Conservation (phyloP, 2,329 filamentous ascomycete species). For the Basipetospora chlamydospora region DNA sequence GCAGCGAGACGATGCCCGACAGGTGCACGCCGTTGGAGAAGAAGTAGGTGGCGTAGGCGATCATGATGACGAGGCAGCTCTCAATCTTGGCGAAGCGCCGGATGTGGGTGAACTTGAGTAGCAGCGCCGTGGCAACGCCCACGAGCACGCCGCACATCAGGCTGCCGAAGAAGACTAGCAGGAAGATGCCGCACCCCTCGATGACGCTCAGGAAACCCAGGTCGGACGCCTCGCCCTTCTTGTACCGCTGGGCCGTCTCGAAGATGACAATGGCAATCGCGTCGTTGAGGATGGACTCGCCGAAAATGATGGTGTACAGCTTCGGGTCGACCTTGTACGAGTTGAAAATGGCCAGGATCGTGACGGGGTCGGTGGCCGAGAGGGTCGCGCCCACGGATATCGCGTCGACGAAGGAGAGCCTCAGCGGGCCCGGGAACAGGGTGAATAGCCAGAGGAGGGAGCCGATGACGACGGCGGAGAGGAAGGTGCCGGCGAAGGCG, state of each 20-base stretch:
- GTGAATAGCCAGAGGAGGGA: slow-evolving; percentile 82
- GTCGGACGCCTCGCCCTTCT: slow-evolving; percentile 54
- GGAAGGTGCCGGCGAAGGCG: slow-evolving; percentile 91
- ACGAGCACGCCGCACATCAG: slow-evolving; percentile 78
- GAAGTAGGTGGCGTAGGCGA: slow-evolving; percentile 94
- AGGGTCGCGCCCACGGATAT: slow-evolving; percentile 93
- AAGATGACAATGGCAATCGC: slow-evolving; percentile 97
- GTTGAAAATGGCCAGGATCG: slow-evolving; percentile 97
- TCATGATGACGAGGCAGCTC: slow-evolving; percentile 83
- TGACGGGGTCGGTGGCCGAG: slow-evolving; percentile 93
- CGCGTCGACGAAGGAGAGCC: slow-evolving; percentile 85
- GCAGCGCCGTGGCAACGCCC: slow-evolving; percentile 72
- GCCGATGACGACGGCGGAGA: slow-evolving; percentile 90
- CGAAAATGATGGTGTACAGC: slow-evolving; percentile 96
- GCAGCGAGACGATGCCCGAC: slow-evolving; percentile 90
- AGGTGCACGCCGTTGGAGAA: slow-evolving; percentile 92
- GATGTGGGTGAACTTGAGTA: slow-evolving; percentile 89
- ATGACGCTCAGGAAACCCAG: slow-evolving; percentile 72
- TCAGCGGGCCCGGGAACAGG: slow-evolving; percentile 66
- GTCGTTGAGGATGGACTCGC: slow-evolving; percentile 95
- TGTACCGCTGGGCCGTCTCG: slow-evolving; percentile 91
- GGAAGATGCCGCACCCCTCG: slow-evolving; percentile 85
- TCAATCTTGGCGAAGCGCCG: slow-evolving; percentile 90
- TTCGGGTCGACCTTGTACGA: slow-evolving; percentile 98
- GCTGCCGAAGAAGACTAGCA: slow-evolving; percentile 91